Evolutionary conservation across 306 rosid species (phyloP), one percentile per base, ranked within the genome.

Genomic region (Oemleria cerasiformis): DNA sequence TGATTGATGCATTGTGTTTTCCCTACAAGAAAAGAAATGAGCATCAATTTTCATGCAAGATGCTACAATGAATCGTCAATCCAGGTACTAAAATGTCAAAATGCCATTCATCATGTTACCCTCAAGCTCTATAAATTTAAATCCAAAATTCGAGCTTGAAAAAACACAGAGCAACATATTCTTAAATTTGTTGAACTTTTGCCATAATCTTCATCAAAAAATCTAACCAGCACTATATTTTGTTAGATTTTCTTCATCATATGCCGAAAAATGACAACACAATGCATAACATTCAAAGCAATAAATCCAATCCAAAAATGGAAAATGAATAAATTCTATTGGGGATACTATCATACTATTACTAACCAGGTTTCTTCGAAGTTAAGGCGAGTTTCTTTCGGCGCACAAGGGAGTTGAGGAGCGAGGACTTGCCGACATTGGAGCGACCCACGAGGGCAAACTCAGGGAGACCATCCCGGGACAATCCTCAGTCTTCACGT

Each of bases 1-100:
- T 95, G 99, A 78, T 95, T 95, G 72, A 95, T 95, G 81, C 97
- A 95, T 50, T 95, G 99, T 4, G 99, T 95, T 79, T 95, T 95
- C 43, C 99, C 99, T 95, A 51, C 83, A 75, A 65, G 51, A 55
- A 73, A 65, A 12, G 8, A 8, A 68, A 55, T 55, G 47, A n/a
- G 39, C 13, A 23, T 41, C 70, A 11, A 65, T 54, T 17, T 30
- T n/a, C n/a, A n/a, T n/a, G n/a, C n/a, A 58, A 17, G 40, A 44
- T 20, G 55, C 45, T 12, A 7, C 9, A 53, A 63, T 13, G 60
- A 25, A 15, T 40, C 5, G 6, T 73, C 39, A 45, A 17, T 5
- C 42, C 10, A 50, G n/a, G n/a, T n/a, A n/a, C n/a, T n/a, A n/a
- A n/a, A 57, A 71, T 3, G 67, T 45, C 56, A 17, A 15, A 3